These are phyloP conservation scores for Scheffersomyces lignosus DNA, from an alignment of 805 yeast species.

Conservation along the genomic window DNA sequence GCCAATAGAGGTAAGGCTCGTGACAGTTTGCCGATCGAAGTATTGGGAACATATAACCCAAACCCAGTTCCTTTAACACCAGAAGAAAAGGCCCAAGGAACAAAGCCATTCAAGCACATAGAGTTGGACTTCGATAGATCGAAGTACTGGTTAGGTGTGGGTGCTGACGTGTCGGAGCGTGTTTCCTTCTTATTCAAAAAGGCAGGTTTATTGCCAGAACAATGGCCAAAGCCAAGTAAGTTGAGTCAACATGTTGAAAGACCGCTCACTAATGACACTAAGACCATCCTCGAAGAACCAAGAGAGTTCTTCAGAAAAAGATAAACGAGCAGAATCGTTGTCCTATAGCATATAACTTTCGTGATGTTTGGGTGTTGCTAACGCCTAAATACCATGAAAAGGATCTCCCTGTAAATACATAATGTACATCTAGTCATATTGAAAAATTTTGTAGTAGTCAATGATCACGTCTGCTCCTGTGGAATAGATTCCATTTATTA, in stretches of 20 bases:
- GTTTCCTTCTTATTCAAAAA: slow-evolving; percentile 75
- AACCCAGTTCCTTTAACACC: slow-evolving; percentile 67
- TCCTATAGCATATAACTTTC: background rate
- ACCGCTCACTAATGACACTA: slow-evolving; percentile 26
- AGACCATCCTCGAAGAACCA: slow-evolving; percentile 31
- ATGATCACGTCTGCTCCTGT: no score
- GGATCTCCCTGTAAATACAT: no score
- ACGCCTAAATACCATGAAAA: no score
- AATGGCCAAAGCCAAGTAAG: slow-evolving; percentile 56
- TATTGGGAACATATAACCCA: slow-evolving; percentile 91
- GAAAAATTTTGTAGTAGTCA: no score
- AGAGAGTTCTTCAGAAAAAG: slow-evolving; percentile 35
- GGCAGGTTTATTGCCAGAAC: slow-evolving; percentile 65
- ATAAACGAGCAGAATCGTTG: slow-evolving; percentile 4
- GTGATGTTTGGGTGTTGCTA: no score
- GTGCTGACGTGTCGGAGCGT: slow-evolving; percentile 89
- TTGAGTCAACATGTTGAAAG: slow-evolving; percentile 32
- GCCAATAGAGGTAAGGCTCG: slow-evolving; percentile 75
- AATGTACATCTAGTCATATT: no score
- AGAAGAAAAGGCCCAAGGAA: slow-evolving; percentile 56
- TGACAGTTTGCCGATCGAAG: slow-evolving; percentile 89
- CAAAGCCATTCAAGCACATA: slow-evolving; percentile 71
- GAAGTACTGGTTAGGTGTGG: slow-evolving; percentile 96
- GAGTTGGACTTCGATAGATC: slow-evolving; percentile 84
- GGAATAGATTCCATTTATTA: no score